Percentiles rank a stretch among this genome's conserved stretches.
Evolutionary conservation across 2,329 filamentous ascomycete genomes (phyloP).

Genomic region (Cucurbitaria berberidis): DNA sequence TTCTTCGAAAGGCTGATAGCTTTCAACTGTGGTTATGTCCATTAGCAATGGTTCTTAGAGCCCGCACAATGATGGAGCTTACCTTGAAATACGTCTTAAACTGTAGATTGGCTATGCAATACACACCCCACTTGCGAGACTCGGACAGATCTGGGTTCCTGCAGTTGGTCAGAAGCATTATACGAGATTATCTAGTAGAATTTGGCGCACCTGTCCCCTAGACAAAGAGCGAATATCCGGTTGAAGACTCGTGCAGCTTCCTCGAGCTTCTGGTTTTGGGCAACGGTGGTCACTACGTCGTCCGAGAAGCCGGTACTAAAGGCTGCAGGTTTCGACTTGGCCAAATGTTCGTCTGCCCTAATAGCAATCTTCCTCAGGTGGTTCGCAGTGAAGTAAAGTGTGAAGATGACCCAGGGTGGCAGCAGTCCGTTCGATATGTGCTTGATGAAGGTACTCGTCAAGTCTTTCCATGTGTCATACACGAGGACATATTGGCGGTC

Average conservation of each 20-base stretch:
- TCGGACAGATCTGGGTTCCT: slow-evolving; percentile 78
- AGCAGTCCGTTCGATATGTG: slow-evolving; percentile 80
- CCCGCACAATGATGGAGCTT: slow-evolving; percentile 4
- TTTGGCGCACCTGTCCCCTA: slow-evolving; percentile 76
- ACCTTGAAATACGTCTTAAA: slow-evolving; percentile 98
- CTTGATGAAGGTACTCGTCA: slow-evolving; percentile 76
- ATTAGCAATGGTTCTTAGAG: slow-evolving; percentile 6
- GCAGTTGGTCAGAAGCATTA: slow-evolving; percentile 27
- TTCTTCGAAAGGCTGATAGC: slow-evolving; percentile 89
- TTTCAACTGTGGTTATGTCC: slow-evolving; percentile 64
- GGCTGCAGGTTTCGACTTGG: slow-evolving; percentile 55
- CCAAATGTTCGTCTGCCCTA: slow-evolving; percentile 77
- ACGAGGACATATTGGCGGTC: slow-evolving; percentile 77
- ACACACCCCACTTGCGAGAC: slow-evolving; percentile 97
- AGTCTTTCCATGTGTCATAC: slow-evolving; percentile 87
- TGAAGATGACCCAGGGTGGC: slow-evolving; percentile 90
- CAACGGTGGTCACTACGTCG: slow-evolving; percentile 71
- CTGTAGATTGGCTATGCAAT: slow-evolving; percentile 89
- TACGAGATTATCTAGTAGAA: slow-evolving; percentile 6
- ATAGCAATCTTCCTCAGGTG: slow-evolving; percentile 89
- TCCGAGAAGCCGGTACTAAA: slow-evolving; percentile 70
- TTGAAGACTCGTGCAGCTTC: slow-evolving; percentile 92
- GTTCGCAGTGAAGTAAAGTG: slow-evolving; percentile 85
- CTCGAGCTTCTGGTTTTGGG: slow-evolving; percentile 81
- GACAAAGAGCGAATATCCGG: slow-evolving; percentile 86